Evolutionary conservation across 306 rosid species (phyloP).

Genomic region (Trifolium pratense): DNA sequence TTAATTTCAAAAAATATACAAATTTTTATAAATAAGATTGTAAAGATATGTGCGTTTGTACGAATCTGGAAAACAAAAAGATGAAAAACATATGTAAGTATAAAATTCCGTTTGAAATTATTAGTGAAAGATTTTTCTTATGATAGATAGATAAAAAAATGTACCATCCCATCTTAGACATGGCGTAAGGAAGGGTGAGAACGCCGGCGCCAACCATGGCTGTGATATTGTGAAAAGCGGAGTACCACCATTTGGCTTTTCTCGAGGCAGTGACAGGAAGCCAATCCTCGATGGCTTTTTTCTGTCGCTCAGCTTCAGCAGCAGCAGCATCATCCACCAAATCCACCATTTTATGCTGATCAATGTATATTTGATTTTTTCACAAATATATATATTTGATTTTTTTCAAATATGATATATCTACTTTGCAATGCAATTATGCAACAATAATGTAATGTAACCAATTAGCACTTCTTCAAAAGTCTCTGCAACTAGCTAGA

Average conservation of each 20-base stretch:
- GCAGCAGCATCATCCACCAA: background rate
- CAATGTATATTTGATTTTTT: background rate
- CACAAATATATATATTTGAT: background rate
- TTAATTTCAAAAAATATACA: background rate
- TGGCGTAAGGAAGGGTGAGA: conserved; percentile 85
- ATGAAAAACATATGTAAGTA: background rate
- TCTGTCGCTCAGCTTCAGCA: background rate
- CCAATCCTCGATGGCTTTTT: conserved; percentile 65
- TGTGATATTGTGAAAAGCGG: conserved; percentile 88
- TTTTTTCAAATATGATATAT: background rate
- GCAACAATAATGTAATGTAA: background rate
- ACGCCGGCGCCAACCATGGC: conserved; percentile 99
- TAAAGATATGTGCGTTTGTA: too few relatives aligned
- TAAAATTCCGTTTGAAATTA: background rate
- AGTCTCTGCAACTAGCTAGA: background rate
- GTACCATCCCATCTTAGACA: conserved; percentile 85
- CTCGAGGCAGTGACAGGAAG: conserved; percentile 84
- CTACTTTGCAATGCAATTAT: background rate
- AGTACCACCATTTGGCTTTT: conserved; percentile 93
- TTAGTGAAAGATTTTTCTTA: background rate
- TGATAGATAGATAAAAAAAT: background rate
- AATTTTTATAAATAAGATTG: background rate
- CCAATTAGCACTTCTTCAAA: conserved; percentile 1
- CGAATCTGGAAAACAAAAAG: too few relatives aligned
- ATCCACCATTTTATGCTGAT: background rate